Evolutionary conservation across 2,329 filamentous ascomycete species (phyloP).

Genomic region (Septoria petroselini): DNA sequence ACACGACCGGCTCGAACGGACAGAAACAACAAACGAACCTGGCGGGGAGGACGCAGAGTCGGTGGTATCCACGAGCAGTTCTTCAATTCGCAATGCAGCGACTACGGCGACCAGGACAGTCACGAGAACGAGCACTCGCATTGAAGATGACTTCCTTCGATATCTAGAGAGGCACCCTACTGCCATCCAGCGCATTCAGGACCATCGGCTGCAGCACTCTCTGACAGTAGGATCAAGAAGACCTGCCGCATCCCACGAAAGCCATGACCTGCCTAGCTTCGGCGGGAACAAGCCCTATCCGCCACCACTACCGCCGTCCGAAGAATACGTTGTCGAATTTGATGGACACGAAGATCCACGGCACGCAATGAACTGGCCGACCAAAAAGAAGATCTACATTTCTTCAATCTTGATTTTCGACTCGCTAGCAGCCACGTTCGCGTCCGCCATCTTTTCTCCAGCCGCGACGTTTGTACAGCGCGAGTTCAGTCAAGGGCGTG

Average conservation of each 20-base stretch:
- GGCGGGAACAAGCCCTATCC: conserved; percentile 53
- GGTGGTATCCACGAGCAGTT: conserved; percentile 34
- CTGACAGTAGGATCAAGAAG: conserved; percentile 61
- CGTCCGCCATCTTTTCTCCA: conserved; percentile 51
- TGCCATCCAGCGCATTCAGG: conserved; percentile 65
- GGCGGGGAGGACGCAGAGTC: conserved; percentile 43
- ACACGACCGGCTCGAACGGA: conserved; percentile 2
- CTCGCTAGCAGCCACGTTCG: conserved; percentile 67
- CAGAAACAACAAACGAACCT: not conserved
- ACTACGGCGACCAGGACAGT: conserved; percentile 5
- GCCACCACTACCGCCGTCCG: conserved; percentile 67
- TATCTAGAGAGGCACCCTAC: conserved; percentile 65
- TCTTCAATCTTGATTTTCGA: conserved; percentile 69
- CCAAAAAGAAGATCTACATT: conserved; percentile 72
- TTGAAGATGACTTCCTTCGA: conserved; percentile 46
- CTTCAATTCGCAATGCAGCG: conserved; percentile 30
- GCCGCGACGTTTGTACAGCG: conserved; percentile 43
- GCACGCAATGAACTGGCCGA: conserved; percentile 76
- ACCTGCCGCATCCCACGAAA: conserved; percentile 36
- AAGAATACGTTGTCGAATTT: conserved; percentile 78
- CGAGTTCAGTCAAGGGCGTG: conserved; percentile 44
- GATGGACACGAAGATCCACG: conserved; percentile 78
- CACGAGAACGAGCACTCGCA: conserved; percentile 25
- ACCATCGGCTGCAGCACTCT: conserved; percentile 63
- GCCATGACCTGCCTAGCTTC: conserved; percentile 37